These are phyloP conservation scores for Parafenestella ontariensis DNA, from an alignment of 2,329 filamentous ascomycete species.

Conservation along the genomic window DNA sequence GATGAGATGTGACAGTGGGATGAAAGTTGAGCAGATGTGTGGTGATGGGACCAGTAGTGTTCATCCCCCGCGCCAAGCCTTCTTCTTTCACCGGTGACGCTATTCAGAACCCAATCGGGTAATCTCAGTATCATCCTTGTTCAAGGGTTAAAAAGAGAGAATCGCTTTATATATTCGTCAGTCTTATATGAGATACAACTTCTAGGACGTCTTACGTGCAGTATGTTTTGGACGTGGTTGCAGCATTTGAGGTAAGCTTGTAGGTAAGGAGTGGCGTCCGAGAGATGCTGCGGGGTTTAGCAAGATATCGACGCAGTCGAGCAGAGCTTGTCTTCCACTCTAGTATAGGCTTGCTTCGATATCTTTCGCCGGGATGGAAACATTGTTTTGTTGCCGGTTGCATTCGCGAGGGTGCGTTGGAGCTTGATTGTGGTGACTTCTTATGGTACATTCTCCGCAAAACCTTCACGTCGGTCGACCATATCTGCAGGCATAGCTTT, in stretches of 20 bases:
- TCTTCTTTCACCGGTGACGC: neutral
- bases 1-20: neutral
- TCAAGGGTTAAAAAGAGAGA: neutral
- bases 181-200: neutral
- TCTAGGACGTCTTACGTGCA: neutral
- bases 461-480: conserved; percentile 33
- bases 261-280: neutral
- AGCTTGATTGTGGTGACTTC: neutral
- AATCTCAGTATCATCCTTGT: neutral
- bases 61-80: neutral
- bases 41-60: neutral
- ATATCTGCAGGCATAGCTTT: conserved; percentile 18
- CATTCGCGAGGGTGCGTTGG: neutral
- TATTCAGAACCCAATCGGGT: neutral
- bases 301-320: too few species aligned
- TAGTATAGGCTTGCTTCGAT: too few species aligned
- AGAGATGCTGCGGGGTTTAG: too few species aligned
- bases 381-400: neutral
- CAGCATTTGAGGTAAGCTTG: neutral
- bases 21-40: neutral
- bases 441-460: conserved; percentile 15
- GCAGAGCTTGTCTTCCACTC: too few species aligned
- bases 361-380: neutral
- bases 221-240: neutral
- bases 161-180: neutral